Percentiles rank a stretch among this genome's conserved stretches.
Evolutionary conservation across 768 basidiomycete genomes (phyloP).

Genomic region (Kwoniella shandongensis): DNA sequence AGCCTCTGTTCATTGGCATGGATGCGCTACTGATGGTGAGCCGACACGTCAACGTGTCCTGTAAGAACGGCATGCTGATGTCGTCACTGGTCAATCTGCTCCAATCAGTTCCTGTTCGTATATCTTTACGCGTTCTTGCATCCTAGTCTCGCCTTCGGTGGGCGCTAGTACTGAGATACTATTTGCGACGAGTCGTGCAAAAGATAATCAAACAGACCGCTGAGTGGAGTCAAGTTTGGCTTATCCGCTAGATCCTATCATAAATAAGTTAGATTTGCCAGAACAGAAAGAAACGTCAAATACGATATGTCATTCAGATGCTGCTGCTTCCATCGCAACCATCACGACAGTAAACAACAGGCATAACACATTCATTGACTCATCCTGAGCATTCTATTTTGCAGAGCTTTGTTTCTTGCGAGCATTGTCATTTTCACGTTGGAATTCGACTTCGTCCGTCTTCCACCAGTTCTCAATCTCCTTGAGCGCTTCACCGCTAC

Average conservation of each 20-base stretch:
- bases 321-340: too few relatives aligned
- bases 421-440: neutral
- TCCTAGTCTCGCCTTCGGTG: slow-evolving; percentile 9
- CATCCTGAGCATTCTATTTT: too few relatives aligned
- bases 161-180: neutral
- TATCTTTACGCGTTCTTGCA: slow-evolving; percentile 9
- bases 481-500: slow-evolving; percentile 2
- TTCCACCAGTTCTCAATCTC: slow-evolving; percentile 6
- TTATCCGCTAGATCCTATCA: too few relatives aligned
- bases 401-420: too few relatives aligned
- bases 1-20: slow-evolving; percentile 50
- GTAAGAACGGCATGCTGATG: neutral
- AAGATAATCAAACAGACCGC: too few relatives aligned
- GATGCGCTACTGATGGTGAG: slow-evolving; percentile 48
- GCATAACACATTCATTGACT: too few relatives aligned
- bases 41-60: neutral
- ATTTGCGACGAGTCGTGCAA: too few relatives aligned
- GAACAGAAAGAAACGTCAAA: too few relatives aligned
- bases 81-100: neutral
- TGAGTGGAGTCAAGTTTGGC: too few relatives aligned
- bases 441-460: neutral
- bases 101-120: slow-evolving; percentile 7
- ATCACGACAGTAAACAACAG: too few relatives aligned
- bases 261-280: too few relatives aligned
- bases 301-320: too few relatives aligned